phyloP scores from a whole-genome alignment of 148 eudicot species.

The Polygonum maritimum region DNA sequence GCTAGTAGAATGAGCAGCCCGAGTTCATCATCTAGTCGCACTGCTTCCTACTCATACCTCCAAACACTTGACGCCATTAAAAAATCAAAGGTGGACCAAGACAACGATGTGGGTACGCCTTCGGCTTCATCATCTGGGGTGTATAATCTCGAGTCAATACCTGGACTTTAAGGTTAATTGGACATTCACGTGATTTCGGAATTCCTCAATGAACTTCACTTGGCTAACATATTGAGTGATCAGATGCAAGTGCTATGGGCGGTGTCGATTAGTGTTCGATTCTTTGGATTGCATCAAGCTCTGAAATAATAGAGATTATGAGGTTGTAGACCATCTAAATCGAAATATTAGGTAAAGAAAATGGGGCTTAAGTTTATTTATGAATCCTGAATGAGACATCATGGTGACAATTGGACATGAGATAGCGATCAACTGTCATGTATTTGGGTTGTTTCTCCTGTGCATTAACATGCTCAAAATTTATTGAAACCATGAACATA shows the following conservation, averaged over 20 bases:
- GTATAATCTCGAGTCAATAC: slow-evolving; percentile 78
- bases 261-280: background rate
- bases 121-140: slow-evolving; percentile 24
- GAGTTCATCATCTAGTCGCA: slow-evolving; percentile 40
- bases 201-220: background rate
- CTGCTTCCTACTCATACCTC: slow-evolving; percentile 54
- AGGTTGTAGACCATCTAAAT: background rate
- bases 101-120: slow-evolving; percentile 30
- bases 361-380: background rate
- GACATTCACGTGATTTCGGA: background rate
- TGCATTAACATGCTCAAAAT: background rate
- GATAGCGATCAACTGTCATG: background rate
- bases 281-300: background rate
- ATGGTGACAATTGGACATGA: background rate
- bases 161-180: slow-evolving; percentile 47
- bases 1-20: slow-evolving; percentile 87
- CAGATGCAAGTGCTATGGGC: background rate
- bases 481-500: too few species aligned
- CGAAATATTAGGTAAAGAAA: background rate
- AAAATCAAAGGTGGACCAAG: slow-evolving; percentile 28
- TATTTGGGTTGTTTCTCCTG: background rate
- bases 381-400: background rate
- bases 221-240: background rate
- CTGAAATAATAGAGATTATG: background rate
- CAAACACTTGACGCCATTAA: slow-evolving; percentile 52